Percentiles rank a stretch among this genome's conserved stretches.
Evolutionary conservation across 2,329 filamentous ascomycete genomes (phyloP).

Genomic region (Aspergillus oerlinghausenensis): DNA sequence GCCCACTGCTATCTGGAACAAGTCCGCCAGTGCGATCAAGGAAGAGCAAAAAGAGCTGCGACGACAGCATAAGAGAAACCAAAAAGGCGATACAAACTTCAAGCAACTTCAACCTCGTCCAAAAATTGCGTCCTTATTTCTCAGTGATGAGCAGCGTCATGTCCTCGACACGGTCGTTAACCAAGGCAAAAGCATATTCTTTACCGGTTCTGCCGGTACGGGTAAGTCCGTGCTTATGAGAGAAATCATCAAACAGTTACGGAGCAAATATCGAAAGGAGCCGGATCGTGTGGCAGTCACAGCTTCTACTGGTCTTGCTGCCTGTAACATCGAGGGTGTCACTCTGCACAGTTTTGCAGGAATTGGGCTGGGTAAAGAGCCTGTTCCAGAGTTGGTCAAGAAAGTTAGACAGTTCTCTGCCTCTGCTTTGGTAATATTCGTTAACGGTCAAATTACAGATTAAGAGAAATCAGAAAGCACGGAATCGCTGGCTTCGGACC

Average conservation of each 20-base stretch:
- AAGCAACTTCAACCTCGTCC: conserved; percentile 31
- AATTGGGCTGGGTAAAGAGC: conserved; percentile 91
- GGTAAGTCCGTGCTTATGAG: conserved; percentile 96
- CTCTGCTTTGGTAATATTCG: background rate
- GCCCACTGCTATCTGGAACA: conserved; percentile 61
- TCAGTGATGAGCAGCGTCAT: conserved; percentile 81
- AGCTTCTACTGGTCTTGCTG: conserved; percentile 90
- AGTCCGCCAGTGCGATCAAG: conserved; percentile 68
- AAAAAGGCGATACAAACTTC: conserved; percentile 40
- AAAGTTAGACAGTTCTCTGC: conserved; percentile 47
- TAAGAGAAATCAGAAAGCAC: conserved; percentile 79
- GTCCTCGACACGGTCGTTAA: conserved; percentile 80
- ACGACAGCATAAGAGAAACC: conserved; percentile 53
- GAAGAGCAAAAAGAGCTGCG: conserved; percentile 71
- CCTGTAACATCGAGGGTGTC: conserved; percentile 93
- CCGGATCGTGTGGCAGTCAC: conserved; percentile 87
- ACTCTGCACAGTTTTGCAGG: conserved; percentile 95
- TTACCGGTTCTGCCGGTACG: conserved; percentile 92
- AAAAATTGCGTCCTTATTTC: conserved; percentile 56
- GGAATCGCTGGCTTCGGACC: conserved; percentile 80
- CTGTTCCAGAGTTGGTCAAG: conserved; percentile 71
- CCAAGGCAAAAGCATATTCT: conserved; percentile 84
- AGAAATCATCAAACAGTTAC: conserved; percentile 78
- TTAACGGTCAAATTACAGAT: conserved; percentile 47
- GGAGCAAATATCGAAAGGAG: conserved; percentile 69